A percentile compares a stretch with the other conserved stretches of the same genome.
Conservation (phyloP, 257 asterid genomes). For the Nicotiana benthamiana region DNA sequence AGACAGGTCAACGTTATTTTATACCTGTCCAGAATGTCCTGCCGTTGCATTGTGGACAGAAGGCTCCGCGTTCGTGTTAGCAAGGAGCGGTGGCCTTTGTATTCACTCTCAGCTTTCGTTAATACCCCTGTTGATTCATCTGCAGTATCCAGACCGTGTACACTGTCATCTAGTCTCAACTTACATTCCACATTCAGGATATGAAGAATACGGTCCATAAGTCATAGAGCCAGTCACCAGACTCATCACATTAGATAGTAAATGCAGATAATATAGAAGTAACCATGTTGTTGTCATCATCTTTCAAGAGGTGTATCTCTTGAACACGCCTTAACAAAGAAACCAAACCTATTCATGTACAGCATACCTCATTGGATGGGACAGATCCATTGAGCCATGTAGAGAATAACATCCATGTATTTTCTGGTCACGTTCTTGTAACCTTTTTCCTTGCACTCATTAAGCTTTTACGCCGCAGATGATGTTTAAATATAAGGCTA, state of each 20-base stretch:
- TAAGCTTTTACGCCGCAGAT: background rate
- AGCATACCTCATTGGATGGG: background rate
- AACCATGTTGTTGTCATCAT: background rate
- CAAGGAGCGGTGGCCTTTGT: slow-evolving; percentile 83
- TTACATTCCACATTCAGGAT: background rate
- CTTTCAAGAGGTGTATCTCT: background rate
- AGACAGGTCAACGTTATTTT: background rate
- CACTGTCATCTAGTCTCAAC: background rate
- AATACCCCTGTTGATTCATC: slow-evolving; percentile 84
- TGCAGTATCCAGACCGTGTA: slow-evolving; percentile 28
- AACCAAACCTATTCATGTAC: background rate
- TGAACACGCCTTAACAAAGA: background rate
- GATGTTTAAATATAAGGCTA: background rate
- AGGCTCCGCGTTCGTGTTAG: slow-evolving; percentile 75
- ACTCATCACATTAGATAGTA: background rate
- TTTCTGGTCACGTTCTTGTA: background rate
- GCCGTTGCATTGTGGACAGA: slow-evolving; percentile 86
- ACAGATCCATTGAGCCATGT: background rate
- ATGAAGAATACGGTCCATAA: background rate
- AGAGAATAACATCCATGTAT: background rate
- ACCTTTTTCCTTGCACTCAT: background rate
- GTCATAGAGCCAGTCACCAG: background rate
- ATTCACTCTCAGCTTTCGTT: slow-evolving; percentile 81
- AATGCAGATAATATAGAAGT: background rate
- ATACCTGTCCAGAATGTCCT: slow-evolving; percentile 84